Conservation (phyloP, 768 basidiomycete genomes). For the Sarcodon aspratus region DNA sequence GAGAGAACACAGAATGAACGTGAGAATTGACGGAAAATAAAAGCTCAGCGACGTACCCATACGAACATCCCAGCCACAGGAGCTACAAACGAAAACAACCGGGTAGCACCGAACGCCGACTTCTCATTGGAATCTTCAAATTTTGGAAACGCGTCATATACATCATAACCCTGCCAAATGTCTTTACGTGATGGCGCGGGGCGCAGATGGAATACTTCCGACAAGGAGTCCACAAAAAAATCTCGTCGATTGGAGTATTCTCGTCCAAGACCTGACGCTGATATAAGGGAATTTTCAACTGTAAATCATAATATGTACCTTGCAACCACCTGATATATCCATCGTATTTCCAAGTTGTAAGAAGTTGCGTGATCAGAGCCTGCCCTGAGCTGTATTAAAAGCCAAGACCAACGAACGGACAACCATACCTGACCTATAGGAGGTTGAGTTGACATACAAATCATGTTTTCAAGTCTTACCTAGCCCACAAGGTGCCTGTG, state of each 20-base stretch:
- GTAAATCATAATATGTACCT: slow-evolving; percentile 24
- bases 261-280: slow-evolving; percentile 29
- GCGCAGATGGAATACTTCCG: slow-evolving; percentile 48
- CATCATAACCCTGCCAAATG: slow-evolving; percentile 25
- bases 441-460: too few relatives aligned
- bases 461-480: slow-evolving; percentile 31
- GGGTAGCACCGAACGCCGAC: slow-evolving; percentile 15
- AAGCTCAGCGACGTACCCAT: slow-evolving; percentile 33
- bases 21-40: background rate
- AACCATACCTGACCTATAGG: too few relatives aligned
- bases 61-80: slow-evolving; percentile 81
- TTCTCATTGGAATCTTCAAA: slow-evolving; percentile 25
- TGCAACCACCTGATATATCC: slow-evolving; percentile 75
- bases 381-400: slow-evolving; percentile 6
- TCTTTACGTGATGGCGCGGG: slow-evolving; percentile 15
- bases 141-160: slow-evolving; percentile 35
- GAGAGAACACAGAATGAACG: background rate
- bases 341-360: slow-evolving; percentile 54
- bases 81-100: slow-evolving; percentile 57
- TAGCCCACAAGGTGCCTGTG: slow-evolving; percentile 67
- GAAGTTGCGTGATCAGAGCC: slow-evolving; percentile 47
- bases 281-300: background rate
- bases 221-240: slow-evolving; percentile 51
- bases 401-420: too few relatives aligned
- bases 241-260: slow-evolving; percentile 52